Evolutionary conservation across 1,284 basidiomycete species (phyloP).

Genomic region (Phellinidium pouzarii): DNA sequence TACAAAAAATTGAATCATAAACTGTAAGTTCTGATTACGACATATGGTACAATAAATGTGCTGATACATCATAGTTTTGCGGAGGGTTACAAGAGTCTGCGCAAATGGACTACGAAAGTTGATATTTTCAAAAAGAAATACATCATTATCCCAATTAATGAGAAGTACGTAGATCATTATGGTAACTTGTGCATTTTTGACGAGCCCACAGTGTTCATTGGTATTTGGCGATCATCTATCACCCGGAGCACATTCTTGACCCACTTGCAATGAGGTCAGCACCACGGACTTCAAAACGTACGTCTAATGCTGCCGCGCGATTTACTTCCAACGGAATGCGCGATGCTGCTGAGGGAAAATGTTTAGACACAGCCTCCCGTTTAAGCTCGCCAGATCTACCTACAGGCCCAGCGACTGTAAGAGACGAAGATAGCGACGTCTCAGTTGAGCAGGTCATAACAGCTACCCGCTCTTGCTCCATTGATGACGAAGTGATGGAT

Average conservation of each 20-base stretch:
- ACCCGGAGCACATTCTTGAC: slow-evolving; percentile 60
- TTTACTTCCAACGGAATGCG: neutral
- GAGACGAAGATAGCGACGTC: neutral
- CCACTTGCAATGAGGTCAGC: slow-evolving; percentile 32
- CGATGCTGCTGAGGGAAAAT: neutral
- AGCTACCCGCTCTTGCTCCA: neutral
- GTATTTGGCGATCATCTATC: slow-evolving; percentile 93
- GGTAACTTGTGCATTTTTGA: neutral
- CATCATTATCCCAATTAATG: slow-evolving; percentile 94
- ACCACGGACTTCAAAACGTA: slow-evolving; percentile 7
- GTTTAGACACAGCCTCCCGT: neutral
- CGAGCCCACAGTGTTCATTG: slow-evolving; percentile 71
- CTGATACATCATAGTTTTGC: slow-evolving; percentile 35
- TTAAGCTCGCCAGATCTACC: neutral
- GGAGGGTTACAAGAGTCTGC: slow-evolving; percentile 77
- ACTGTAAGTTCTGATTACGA: slow-evolving; percentile 39
- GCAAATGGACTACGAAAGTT: slow-evolving; percentile 89
- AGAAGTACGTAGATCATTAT: slow-evolving; percentile 56
- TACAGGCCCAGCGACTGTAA: neutral
- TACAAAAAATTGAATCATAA: slow-evolving; percentile 86
- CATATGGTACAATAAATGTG: slow-evolving; percentile 1
- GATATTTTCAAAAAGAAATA: slow-evolving; percentile 90
- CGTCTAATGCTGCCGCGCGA: neutral
- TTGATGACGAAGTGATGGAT: neutral
- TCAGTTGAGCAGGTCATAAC: neutral